Percentiles rank a stretch among this genome's conserved stretches.
Conservation (phyloP, 352 stramenopile genomes). For the Thraustochytrium striatum region DNA sequence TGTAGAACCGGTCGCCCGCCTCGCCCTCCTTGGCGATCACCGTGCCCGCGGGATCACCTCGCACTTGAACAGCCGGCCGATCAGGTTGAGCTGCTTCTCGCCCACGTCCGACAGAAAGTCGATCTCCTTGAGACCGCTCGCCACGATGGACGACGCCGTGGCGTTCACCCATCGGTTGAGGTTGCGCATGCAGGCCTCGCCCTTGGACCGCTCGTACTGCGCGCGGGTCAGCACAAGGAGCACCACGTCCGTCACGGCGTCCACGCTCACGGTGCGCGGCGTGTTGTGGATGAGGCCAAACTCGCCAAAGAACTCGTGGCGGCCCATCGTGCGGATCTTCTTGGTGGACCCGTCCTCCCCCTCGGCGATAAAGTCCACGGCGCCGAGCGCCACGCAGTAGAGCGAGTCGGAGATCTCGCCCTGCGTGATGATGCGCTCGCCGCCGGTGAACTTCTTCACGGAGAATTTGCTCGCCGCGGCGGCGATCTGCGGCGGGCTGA, state of each 20-base stretch:
- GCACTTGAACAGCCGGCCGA: conserved; percentile 35
- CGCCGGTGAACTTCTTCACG: background rate
- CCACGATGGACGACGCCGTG: conserved; percentile 31
- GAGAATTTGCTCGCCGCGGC: conserved; percentile 29
- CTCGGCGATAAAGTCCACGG: conserved; percentile 44
- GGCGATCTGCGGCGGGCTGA: conserved; percentile 2
- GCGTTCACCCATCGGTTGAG: conserved; percentile 39
- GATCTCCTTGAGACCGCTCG: conserved; percentile 31
- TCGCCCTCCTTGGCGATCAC: conserved; percentile 41
- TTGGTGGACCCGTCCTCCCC: conserved; percentile 40
- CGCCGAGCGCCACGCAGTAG: conserved; percentile 35
- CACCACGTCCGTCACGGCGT: conserved; percentile 35
- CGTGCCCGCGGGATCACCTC: conserved; percentile 24
- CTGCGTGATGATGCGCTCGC: conserved; percentile 40
- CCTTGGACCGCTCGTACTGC: conserved; percentile 45
- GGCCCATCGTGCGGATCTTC: conserved; percentile 40
- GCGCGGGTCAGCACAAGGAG: conserved; percentile 33
- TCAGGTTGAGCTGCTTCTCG: conserved; percentile 43
- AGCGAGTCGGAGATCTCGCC: conserved; percentile 36
- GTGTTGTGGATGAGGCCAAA: conserved; percentile 47
- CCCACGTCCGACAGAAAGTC: conserved; percentile 39
- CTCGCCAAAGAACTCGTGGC: conserved; percentile 43
- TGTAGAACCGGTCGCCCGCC: conserved; percentile 41
- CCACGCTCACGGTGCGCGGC: conserved; percentile 6
- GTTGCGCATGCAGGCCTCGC: conserved; percentile 41